These are phyloP conservation scores for Aegilops tauschii DNA, from an alignment of 176 grass and related monocot species.

Conservation along the genomic window DNA sequence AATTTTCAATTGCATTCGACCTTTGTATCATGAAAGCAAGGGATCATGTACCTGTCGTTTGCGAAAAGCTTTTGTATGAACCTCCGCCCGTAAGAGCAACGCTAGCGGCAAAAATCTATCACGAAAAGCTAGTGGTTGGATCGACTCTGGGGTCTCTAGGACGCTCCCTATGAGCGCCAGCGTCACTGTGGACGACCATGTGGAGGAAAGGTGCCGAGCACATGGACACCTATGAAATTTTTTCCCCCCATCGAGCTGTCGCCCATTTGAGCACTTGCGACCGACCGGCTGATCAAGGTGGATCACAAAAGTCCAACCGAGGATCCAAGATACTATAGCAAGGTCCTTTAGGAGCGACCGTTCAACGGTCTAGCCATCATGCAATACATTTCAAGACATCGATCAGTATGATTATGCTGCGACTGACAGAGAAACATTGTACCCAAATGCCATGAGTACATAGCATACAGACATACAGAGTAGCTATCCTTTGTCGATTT, in stretches of 20 bases:
- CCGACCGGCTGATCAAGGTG: neutral
- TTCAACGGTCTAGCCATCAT: neutral
- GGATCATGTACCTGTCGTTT: neutral
- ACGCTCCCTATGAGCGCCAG: neutral
- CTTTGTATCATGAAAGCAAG: too few species aligned
- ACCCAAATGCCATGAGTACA: neutral
- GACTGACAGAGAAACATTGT: neutral
- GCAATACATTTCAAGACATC: neutral
- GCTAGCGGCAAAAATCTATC: neutral
- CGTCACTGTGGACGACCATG: too few species aligned
- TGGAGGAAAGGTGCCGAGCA: too few species aligned
- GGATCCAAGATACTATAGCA: neutral
- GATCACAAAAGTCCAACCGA: neutral
- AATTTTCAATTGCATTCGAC: too few species aligned
- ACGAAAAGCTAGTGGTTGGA: neutral
- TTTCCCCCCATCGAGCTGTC: neutral
- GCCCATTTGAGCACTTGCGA: neutral
- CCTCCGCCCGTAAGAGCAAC: neutral
- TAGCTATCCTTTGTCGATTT: neutral
- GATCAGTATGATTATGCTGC: constrained; percentile 1
- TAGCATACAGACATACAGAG: neutral
- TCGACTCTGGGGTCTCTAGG: neutral
- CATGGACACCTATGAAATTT: neutral
- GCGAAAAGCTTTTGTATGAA: neutral
- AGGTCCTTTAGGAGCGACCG: neutral